phyloP scores from a whole-genome alignment of 1,284 basidiomycete genomes.

The Stygiomarasmius scandens region DNA sequence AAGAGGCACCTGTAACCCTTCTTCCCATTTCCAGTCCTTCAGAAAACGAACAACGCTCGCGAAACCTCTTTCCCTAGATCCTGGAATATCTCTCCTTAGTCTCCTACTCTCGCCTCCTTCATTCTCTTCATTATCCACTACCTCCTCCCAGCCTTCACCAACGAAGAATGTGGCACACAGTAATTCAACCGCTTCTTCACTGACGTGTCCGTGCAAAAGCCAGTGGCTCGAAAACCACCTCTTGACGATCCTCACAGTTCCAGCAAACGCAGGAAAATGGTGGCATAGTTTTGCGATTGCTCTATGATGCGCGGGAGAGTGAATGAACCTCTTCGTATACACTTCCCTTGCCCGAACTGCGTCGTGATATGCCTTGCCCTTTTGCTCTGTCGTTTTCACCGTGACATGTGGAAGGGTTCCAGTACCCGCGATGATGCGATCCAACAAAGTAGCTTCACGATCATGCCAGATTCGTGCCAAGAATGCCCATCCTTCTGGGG shows the following conservation, averaged over 20 bases:
- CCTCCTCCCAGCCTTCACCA: slow-evolving; percentile 36
- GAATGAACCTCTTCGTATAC: slow-evolving; percentile 74
- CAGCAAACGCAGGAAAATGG: slow-evolving; percentile 78
- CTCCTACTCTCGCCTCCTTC: slow-evolving; percentile 25
- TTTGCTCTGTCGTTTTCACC: slow-evolving; percentile 38
- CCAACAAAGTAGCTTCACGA: slow-evolving; percentile 80
- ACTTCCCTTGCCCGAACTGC: slow-evolving; percentile 67
- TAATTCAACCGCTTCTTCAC: slow-evolving; percentile 83
- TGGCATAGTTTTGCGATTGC: slow-evolving; percentile 83
- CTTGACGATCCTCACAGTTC: slow-evolving; percentile 87
- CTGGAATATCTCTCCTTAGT: slow-evolving; percentile 47
- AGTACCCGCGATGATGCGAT: slow-evolving; percentile 62
- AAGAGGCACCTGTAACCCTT: slow-evolving; percentile 62
- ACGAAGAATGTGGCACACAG: slow-evolving; percentile 74
- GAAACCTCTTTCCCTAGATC: slow-evolving; percentile 83
- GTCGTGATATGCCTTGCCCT: slow-evolving; percentile 52
- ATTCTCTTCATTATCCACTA: slow-evolving; percentile 23
- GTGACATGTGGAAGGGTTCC: slow-evolving; percentile 41
- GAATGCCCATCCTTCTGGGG: slow-evolving; percentile 88
- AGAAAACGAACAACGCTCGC: slow-evolving; percentile 76
- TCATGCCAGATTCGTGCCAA: slow-evolving; percentile 85
- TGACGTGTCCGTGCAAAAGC: slow-evolving; percentile 72
- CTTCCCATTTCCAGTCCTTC: slow-evolving; percentile 84
- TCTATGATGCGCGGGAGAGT: slow-evolving; percentile 84
- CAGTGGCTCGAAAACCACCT: slow-evolving; percentile 93